Evolutionary conservation across 768 basidiomycete genomes (phyloP).

Genomic region (Naganishia onofrii): DNA sequence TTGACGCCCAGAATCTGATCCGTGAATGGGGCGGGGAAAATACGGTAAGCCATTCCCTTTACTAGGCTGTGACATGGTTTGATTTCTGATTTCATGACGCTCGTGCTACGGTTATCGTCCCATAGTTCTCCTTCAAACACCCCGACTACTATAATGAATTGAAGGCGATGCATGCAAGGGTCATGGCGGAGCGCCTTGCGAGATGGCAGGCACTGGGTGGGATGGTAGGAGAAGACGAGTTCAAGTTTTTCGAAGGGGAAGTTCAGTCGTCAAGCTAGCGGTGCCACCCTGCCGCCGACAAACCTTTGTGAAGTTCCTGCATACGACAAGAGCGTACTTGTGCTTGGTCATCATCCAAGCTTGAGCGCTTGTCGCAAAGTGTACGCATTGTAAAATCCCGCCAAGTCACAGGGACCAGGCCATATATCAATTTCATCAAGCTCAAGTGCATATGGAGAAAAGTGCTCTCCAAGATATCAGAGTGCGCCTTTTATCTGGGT

Average conservation of each 20-base stretch:
- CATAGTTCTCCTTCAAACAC: constrained; percentile 7
- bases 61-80: no score
- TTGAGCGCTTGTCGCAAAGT: no score
- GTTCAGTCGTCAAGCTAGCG: constrained; percentile 11
- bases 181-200: constrained; percentile 2
- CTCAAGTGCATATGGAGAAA: no score
- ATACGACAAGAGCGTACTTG: no score
- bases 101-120: no score
- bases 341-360: no score
- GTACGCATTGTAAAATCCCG: no score
- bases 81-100: background rate
- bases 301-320: no score
- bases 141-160: constrained; percentile 15
- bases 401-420: no score
- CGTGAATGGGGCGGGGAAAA: constrained; percentile 26
- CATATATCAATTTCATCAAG: no score
- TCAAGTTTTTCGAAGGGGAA: constrained; percentile 15
- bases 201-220: constrained; percentile 10
- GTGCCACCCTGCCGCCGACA: background rate
- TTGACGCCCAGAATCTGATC: constrained; percentile 1
- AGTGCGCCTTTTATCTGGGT: no score
- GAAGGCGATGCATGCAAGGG: background rate
- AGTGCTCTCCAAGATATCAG: no score
- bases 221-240: constrained; percentile 17
- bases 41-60: background rate